phyloP scores from a whole-genome alignment of 148 eudicot species.

The Nepenthes mirabilis region DNA sequence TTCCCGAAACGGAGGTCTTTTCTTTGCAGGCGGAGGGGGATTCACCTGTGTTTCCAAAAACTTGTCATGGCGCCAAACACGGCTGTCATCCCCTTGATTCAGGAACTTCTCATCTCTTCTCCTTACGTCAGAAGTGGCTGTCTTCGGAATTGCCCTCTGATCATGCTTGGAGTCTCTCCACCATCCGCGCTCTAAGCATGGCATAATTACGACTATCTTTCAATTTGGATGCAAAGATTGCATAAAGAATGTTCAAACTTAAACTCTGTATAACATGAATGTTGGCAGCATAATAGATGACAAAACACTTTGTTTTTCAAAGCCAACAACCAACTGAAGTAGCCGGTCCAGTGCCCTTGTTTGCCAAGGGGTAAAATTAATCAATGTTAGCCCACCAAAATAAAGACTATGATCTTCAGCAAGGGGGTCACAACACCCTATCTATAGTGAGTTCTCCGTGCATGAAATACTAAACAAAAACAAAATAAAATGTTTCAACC shows the following conservation, averaged over 20 bases:
- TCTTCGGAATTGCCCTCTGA: slow-evolving; percentile 18
- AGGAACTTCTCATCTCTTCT: slow-evolving; percentile 32
- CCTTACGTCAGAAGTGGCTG: slow-evolving; percentile 13
- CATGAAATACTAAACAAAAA: not conserved
- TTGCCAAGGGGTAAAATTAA: too few species aligned
- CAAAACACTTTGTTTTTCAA: too few species aligned
- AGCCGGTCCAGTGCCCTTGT: too few species aligned
- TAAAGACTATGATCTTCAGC: too few species aligned
- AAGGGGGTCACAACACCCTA: too few species aligned
- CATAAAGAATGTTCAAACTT: too few species aligned
- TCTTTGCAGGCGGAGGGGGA: slow-evolving; percentile 34
- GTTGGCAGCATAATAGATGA: too few species aligned
- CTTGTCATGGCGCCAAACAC: slow-evolving; percentile 53
- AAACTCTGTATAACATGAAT: too few species aligned
- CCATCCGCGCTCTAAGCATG: slow-evolving; percentile 47
- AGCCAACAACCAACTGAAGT: too few species aligned
- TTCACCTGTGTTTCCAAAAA: slow-evolving; percentile 34
- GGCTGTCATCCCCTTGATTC: slow-evolving; percentile 30
- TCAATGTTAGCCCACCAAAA: too few species aligned
- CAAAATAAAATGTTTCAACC: not conserved
- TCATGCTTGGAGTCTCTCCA: slow-evolving; percentile 20
- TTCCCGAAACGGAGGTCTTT: slow-evolving; percentile 76
- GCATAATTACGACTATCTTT: not conserved
- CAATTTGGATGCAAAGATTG: too few species aligned
- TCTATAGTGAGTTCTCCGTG: too few species aligned